Evolutionary conservation across 2,329 filamentous ascomycete species (phyloP).

Genomic region (Cytospora chrysosperma): DNA sequence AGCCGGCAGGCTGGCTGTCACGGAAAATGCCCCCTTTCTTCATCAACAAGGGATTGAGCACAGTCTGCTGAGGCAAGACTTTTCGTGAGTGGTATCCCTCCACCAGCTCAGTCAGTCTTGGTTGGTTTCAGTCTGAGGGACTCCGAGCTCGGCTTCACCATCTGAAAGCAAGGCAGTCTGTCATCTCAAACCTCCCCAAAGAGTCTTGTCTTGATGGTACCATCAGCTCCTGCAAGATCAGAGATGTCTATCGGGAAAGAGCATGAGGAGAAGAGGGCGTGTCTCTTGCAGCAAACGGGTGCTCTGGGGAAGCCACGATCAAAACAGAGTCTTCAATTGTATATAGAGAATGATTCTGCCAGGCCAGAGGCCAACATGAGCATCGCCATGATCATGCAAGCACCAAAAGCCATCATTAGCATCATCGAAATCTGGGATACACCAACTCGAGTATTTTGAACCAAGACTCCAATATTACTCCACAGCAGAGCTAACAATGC

Average conservation of each 20-base stretch:
- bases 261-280: neutral
- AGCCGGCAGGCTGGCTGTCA: too few relatives aligned
- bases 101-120: neutral
- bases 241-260: conserved; percentile 13
- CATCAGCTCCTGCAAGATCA: neutral
- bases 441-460: neutral
- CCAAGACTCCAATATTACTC: neutral
- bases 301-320: conserved; percentile 6
- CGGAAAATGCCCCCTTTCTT: too few relatives aligned
- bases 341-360: neutral
- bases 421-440: neutral
- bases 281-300: neutral
- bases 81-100: neutral
- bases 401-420: neutral
- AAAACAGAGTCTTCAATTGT: neutral
- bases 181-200: conserved; percentile 12
- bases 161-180: neutral
- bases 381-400: neutral
- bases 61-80: neutral
- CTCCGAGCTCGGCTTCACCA: neutral
- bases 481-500: conserved; percentile 13
- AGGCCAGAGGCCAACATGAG: neutral
- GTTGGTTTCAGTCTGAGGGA: neutral
- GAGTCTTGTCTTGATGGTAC: neutral
- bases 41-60: too few relatives aligned